Conservation (phyloP, 768 basidiomycete species). For the Mycena maculata region DNA sequence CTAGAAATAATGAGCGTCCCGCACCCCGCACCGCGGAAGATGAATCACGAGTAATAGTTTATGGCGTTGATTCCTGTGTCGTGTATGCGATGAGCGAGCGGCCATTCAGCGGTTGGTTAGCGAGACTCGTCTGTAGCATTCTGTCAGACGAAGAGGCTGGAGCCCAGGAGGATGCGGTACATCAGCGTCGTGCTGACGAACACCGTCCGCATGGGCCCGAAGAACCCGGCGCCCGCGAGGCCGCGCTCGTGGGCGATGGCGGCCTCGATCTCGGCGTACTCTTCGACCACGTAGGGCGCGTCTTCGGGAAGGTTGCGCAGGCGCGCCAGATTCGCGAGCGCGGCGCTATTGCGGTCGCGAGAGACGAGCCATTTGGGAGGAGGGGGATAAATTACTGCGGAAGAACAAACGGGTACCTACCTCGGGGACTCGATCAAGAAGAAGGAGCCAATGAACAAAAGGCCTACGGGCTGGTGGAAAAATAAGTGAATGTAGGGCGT, state of each 20-base stretch:
- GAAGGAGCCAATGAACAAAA: slow-evolving; percentile 47
- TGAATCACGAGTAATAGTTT: slow-evolving; percentile 54
- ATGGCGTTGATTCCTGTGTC: slow-evolving; percentile 56
- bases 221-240: slow-evolving; percentile 49
- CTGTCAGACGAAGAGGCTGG: slow-evolving; percentile 56
- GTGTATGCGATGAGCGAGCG: background rate
- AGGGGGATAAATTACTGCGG: no score
- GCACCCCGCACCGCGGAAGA: background rate
- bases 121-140: slow-evolving; percentile 42
- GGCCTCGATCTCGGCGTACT: slow-evolving; percentile 46
- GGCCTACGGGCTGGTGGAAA: slow-evolving; percentile 44
- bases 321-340: slow-evolving; percentile 46
- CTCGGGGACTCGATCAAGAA: slow-evolving; percentile 51
- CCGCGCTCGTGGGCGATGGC: slow-evolving; percentile 48
- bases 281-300: slow-evolving; percentile 46
- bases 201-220: slow-evolving; percentile 46
- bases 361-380: slow-evolving; percentile 53
- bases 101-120: background rate
- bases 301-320: slow-evolving; percentile 47
- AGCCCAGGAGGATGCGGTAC: slow-evolving; percentile 51
- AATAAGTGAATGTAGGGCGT: background rate
- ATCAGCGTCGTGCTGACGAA: slow-evolving; percentile 42
- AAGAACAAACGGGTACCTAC: no score
- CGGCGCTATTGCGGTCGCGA: slow-evolving; percentile 46
- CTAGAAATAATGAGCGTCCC: slow-evolving; percentile 29